Conservation (phyloP, 768 basidiomycete genomes). For the Kwoniella europaea region DNA sequence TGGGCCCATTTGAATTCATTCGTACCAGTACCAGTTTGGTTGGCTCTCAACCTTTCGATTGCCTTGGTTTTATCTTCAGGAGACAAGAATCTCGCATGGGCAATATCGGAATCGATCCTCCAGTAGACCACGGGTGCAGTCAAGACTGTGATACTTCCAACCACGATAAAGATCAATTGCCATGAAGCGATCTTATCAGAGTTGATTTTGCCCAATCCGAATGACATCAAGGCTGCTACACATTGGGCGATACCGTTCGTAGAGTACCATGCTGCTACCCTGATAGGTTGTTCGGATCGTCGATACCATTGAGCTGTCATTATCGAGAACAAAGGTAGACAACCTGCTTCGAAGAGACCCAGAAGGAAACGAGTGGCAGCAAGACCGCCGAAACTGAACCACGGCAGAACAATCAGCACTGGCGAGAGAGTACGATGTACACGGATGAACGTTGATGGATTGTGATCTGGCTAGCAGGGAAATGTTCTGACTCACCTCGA, state of each 20-base stretch:
- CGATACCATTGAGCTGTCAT: conserved; percentile 58
- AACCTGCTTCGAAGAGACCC: conserved; percentile 53
- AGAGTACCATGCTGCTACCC: conserved; percentile 50
- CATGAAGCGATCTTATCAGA: conserved; percentile 28
- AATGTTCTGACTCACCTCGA: not conserved
- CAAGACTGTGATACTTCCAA: conserved; percentile 32
- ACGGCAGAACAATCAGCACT: not conserved
- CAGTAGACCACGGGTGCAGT: conserved; percentile 35
- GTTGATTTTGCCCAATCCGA: conserved; percentile 37
- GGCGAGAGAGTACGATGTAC: too few species aligned
- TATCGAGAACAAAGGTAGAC: conserved; percentile 27
- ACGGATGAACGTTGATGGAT: too few species aligned
- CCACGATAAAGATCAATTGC: conserved; percentile 44
- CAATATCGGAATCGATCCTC: conserved; percentile 32
- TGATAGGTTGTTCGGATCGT: conserved; percentile 48
- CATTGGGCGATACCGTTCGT: conserved; percentile 44
- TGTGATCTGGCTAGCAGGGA: not conserved
- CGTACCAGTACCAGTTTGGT: conserved; percentile 46
- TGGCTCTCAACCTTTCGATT: conserved; percentile 37
- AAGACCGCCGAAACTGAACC: conserved; percentile 36
- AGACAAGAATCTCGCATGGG: conserved; percentile 30
- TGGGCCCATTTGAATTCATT: conserved; percentile 40
- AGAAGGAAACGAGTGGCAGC: conserved; percentile 56
- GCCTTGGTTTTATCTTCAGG: conserved; percentile 33
- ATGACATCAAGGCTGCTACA: conserved; percentile 9